A percentile compares a stretch with the other conserved stretches of the same genome.
These are phyloP conservation scores for Sporothrix humicola DNA, from an alignment of 2,329 filamentous ascomycete genomes.

Conservation along the genomic window DNA sequence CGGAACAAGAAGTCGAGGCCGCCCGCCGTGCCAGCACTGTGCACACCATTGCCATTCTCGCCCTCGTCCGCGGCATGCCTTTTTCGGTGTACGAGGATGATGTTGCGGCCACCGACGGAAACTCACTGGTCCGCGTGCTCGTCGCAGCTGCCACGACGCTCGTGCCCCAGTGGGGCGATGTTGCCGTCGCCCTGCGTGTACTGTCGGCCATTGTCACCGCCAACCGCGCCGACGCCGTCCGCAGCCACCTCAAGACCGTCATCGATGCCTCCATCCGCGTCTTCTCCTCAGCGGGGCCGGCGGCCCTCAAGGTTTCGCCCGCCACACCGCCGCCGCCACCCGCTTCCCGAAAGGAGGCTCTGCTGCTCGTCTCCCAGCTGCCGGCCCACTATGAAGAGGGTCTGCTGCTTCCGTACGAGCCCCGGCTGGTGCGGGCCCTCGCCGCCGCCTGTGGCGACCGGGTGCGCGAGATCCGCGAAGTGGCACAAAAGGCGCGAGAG, in stretches of 20 bases:
- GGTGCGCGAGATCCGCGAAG: conserved; percentile 58
- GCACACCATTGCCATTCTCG: conserved; percentile 55
- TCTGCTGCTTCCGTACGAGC: conserved; percentile 52
- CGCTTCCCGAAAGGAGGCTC: conserved; percentile 53
- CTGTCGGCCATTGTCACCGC: conserved; percentile 55
- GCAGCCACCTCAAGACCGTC: conserved; percentile 56
- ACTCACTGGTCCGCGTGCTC: conserved; percentile 55
- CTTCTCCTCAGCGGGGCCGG: conserved; percentile 42
- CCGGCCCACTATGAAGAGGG: conserved; percentile 56
- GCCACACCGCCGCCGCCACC: conserved; percentile 27
- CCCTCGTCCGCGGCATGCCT: conserved; percentile 56
- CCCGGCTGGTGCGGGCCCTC: conserved; percentile 54
- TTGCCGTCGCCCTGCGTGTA: conserved; percentile 55
- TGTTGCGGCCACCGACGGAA: conserved; percentile 44
- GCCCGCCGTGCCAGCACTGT: conserved; percentile 44
- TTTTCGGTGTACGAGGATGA: conserved; percentile 61
- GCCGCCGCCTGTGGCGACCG: conserved; percentile 59
- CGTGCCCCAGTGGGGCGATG: conserved; percentile 50
- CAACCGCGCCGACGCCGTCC: conserved; percentile 53
- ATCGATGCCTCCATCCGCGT: conserved; percentile 52
- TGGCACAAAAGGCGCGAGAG: conserved; percentile 55
- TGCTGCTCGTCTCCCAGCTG: conserved; percentile 56
- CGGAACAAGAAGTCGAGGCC: neutral
- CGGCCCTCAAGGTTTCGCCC: neutral
- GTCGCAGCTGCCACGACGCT: conserved; percentile 55